Evolutionary conservation across 2,329 filamentous ascomycete genomes (phyloP), one percentile per base, ranked within the genome.

Genomic region (Aspergillus pseudoterreus): DNA sequence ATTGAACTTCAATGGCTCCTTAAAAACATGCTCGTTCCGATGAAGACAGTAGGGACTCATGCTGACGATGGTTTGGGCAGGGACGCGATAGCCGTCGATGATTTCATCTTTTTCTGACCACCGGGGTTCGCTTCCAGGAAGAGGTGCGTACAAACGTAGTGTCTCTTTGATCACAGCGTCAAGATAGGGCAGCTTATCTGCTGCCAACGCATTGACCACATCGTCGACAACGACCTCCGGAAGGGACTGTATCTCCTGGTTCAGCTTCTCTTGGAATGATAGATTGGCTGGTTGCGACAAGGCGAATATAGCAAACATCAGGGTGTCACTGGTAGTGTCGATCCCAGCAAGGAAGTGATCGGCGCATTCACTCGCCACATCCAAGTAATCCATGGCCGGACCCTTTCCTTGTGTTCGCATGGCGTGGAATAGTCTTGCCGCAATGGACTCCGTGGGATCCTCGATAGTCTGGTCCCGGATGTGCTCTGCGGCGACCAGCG

Each of bases 321-420:
- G 53, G 0, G 77, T 77, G 45, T 82, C 77, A 21, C 75, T 76
- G 0, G 78, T 80, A 0, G 79, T 82, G 51, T 81, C 76, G 9
- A 81, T 78, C 0, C 78, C 79, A 0, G 78, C 79, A 0, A 78
- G 66, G 11, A 82, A 69, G 52, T 82, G 79, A 49, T 82, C 79
- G 1, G 78, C 78, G 11, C 70, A 74, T 61, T 82, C 79, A 0
- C 78, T 78, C 0, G 79, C 79, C 36, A 79, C 75, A 17, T 80
- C 75, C 6, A 78, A 57, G 30, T 75, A 72, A 9, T 69, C 64
- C 3, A 78, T 58, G 3, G 61, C 57, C 8, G 49, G 49, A 2
- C 56, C 50, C 30, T 63, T 68, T n/a, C 1, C 11, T 42, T 24
- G 39, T 5, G 17, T 42, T 22, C 39, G 15, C 39, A 42, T 42